Evolutionary conservation across 371 early-diverging fungal species (phyloP).

Genomic region (Nematocida sp.): DNA sequence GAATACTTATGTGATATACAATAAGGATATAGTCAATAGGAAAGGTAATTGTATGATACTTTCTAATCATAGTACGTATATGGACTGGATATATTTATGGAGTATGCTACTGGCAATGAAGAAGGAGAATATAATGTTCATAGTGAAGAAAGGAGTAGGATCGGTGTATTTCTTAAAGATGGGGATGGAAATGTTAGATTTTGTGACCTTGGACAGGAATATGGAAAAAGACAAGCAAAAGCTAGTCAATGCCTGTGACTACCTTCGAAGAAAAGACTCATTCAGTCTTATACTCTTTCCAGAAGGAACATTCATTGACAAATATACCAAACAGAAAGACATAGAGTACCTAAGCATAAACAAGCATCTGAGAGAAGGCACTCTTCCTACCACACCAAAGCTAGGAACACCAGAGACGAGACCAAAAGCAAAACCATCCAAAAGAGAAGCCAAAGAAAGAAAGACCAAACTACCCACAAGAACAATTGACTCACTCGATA

Average conservation of each 20-base stretch:
- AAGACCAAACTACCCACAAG: constrained; percentile 19
- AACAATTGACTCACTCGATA: no score
- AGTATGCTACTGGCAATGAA: not conserved
- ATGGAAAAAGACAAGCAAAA: constrained; percentile 48
- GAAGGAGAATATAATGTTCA: constrained; percentile 8
- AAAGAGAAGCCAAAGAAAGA: constrained; percentile 4
- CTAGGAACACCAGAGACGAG: no score
- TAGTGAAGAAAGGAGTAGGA: constrained; percentile 29
- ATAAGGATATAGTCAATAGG: not conserved
- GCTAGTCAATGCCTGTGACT: constrained; percentile 37
- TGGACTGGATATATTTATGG: constrained; percentile 47
- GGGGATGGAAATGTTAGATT: constrained; percentile 57
- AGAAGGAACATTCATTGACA: constrained; percentile 64
- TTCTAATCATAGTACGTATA: constrained; percentile 38
- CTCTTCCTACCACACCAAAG: no score
- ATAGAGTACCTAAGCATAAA: constrained; percentile 49
- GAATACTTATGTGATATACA: constrained; percentile 11
- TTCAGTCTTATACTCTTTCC: constrained; percentile 60
- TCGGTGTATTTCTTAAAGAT: not conserved
- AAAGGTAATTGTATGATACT: constrained; percentile 5
- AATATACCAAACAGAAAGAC: constrained; percentile 45
- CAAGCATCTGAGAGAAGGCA: no score
- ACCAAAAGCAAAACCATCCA: no score
- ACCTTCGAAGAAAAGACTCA: constrained; percentile 16
- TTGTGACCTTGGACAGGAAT: constrained; percentile 59